A percentile compares a stretch with the other conserved stretches of the same genome.
Evolutionary conservation across 495 filamentous ascomycete species (phyloP).

Genomic region (Tetracladium setigerum): DNA sequence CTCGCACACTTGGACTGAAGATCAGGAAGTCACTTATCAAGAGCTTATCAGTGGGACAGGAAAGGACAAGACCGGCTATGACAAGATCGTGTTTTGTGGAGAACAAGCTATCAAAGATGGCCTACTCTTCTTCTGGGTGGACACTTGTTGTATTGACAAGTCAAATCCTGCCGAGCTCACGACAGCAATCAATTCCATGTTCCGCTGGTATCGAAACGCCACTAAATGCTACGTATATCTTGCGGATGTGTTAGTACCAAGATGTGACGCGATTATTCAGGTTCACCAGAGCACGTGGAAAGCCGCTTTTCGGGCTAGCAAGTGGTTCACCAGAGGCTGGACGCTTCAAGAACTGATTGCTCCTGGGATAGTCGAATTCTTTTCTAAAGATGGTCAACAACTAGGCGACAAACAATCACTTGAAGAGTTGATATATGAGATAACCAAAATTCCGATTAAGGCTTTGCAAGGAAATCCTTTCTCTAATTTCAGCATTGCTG

Average conservation of each 20-base stretch:
- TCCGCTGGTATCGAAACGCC: too few relatives aligned
- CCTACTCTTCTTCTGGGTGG: too few relatives aligned
- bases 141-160: constrained; percentile 17
- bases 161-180: constrained; percentile 15
- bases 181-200: constrained; percentile 33
- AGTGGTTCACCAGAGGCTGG: too few relatives aligned
- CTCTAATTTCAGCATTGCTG: constrained; percentile 1
- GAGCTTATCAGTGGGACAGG: constrained; percentile 13
- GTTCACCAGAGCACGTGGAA: not conserved
- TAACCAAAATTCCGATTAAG: not conserved
- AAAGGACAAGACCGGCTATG: constrained; percentile 19
- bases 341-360: too few relatives aligned
- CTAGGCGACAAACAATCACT: constrained; percentile 5
- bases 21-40: constrained; percentile 15
- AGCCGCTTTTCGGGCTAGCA: not conserved
- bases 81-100: constrained; percentile 25
- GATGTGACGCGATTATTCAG: not conserved
- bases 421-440: not conserved
- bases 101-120: constrained; percentile 20
- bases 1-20: constrained; percentile 22
- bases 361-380: constrained; percentile 1
- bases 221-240: constrained; percentile 10
- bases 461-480: not conserved
- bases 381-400: not conserved
- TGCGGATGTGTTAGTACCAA: constrained; percentile 4